Conservation (phyloP, 140 eudicot genomes). For the Ambrosia hybrid region DNA sequence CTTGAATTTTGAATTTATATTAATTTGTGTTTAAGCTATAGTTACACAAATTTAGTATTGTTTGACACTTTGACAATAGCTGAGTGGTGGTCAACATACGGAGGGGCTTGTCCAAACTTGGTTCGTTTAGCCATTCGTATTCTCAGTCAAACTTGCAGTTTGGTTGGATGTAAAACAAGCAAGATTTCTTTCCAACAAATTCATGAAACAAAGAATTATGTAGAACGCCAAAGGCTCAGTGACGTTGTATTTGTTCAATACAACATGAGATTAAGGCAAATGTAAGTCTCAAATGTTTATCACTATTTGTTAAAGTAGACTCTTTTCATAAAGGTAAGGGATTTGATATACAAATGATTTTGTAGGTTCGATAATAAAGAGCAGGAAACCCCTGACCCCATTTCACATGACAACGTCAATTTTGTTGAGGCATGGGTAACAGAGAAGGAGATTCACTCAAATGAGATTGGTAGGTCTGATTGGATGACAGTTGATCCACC, state of each 20-base stretch:
- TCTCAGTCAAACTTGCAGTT: constrained; percentile 95
- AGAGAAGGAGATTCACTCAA: constrained; percentile 54
- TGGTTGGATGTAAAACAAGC: constrained; percentile 53
- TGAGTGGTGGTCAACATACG: constrained; percentile 98
- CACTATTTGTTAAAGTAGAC: neutral
- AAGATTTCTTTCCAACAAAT: constrained; percentile 52
- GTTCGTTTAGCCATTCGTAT: constrained; percentile 80
- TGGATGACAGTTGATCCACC: constrained; percentile 91
- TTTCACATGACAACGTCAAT: constrained; percentile 49
- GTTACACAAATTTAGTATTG: constrained; percentile 27
- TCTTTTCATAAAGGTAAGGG: constrained; percentile 23
- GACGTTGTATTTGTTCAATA: constrained; percentile 84
- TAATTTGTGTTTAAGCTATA: constrained; percentile 18
- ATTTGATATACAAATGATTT: constrained; percentile 25
- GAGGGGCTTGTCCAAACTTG: constrained; percentile 95
- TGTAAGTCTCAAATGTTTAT: constrained; percentile 45
- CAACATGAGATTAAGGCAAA: constrained; percentile 78
- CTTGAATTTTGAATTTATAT: neutral
- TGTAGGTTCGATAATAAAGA: constrained; percentile 48
- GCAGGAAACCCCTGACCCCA: constrained; percentile 58
- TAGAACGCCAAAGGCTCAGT: constrained; percentile 77
- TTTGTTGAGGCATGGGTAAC: constrained; percentile 69
- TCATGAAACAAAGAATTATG: constrained; percentile 67
- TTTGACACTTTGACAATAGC: constrained; percentile 48
- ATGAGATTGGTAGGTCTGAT: constrained; percentile 58